These are phyloP conservation scores for Phytophthora hybrid DNA, from an alignment of 352 stramenopile genomes.

Conservation along the genomic window DNA sequence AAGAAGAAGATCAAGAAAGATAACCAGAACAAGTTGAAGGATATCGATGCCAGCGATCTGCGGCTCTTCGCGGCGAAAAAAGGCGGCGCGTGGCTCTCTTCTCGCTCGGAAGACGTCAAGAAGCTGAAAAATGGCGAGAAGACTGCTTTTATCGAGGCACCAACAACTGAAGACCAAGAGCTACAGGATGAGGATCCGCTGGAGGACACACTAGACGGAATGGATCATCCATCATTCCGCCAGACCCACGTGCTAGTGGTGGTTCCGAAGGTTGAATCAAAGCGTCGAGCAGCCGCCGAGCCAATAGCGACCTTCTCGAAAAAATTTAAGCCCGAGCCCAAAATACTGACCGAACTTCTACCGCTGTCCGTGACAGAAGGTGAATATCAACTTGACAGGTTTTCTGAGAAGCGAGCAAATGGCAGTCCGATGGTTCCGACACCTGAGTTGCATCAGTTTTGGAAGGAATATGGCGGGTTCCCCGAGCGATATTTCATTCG, in stretches of 20 bases:
- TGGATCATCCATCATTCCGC: not conserved
- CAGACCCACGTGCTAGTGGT: conserved; percentile 1
- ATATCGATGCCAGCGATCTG: not conserved
- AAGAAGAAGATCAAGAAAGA: conserved; percentile 10
- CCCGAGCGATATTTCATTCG: conserved; percentile 18
- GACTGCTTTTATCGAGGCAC: not conserved
- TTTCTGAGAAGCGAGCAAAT: not conserved
- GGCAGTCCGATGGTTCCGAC: conserved; percentile 3
- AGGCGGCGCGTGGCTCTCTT: not conserved
- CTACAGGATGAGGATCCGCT: not conserved
- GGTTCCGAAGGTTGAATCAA: not conserved
- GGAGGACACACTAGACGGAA: not conserved
- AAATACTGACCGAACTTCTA: not conserved
- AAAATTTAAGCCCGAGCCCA: not conserved
- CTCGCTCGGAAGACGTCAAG: not conserved
- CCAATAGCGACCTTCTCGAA: no score
- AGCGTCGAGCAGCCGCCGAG: not conserved
- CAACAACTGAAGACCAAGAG: not conserved
- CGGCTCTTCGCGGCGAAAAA: conserved; percentile 5
- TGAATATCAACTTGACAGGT: not conserved
- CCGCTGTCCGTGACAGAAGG: not conserved
- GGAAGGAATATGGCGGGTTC: conserved; percentile 18
- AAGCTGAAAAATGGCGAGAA: conserved; percentile 11
- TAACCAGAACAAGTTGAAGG: not conserved
- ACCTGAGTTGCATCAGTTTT: conserved; percentile 22